phyloP scores from a whole-genome alignment of 2,329 filamentous ascomycete genomes.

The Immersiporthe knoxdaviesiana region DNA sequence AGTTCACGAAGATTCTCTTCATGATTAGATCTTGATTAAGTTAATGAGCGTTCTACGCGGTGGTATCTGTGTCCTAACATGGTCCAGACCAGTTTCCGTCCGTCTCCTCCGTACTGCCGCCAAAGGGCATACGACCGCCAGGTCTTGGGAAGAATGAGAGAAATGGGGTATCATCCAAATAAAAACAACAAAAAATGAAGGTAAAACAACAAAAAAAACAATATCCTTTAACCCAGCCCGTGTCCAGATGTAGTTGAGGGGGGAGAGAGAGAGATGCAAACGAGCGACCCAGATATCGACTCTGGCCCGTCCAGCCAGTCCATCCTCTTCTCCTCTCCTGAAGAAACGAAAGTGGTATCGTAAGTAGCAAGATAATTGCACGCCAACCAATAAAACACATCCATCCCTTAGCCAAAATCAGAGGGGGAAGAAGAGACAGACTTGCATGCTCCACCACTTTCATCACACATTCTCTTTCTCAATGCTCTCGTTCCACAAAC shows the following conservation, averaged over 20 bases:
- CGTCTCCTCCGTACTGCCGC: conserved; percentile 5
- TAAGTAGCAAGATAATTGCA: conserved; percentile 20
- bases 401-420: background rate
- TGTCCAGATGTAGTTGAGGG: conserved; percentile 17
- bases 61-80: conserved; percentile 7
- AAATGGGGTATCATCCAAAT: conserved; percentile 12
- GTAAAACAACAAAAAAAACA: conserved; percentile 1
- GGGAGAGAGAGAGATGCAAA: conserved; percentile 11
- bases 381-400: conserved; percentile 1
- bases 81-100: background rate
- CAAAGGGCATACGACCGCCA: conserved; percentile 9
- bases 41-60: conserved; percentile 14
- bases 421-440: conserved; percentile 3
- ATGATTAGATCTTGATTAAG: background rate
- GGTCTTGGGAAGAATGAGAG: conserved; percentile 25
- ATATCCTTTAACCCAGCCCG: conserved; percentile 14
- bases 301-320: background rate
- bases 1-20: background rate
- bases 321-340: background rate
- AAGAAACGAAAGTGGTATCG: conserved; percentile 30
- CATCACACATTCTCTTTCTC: background rate
- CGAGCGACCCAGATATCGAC: conserved; percentile 4
- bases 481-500: background rate
- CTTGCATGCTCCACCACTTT: background rate
- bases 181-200: background rate